Evolutionary conservation across 139 green algal species (phyloP), one percentile per base, ranked within the genome.

Genomic region (Pseudopediastrum boryanum): DNA sequence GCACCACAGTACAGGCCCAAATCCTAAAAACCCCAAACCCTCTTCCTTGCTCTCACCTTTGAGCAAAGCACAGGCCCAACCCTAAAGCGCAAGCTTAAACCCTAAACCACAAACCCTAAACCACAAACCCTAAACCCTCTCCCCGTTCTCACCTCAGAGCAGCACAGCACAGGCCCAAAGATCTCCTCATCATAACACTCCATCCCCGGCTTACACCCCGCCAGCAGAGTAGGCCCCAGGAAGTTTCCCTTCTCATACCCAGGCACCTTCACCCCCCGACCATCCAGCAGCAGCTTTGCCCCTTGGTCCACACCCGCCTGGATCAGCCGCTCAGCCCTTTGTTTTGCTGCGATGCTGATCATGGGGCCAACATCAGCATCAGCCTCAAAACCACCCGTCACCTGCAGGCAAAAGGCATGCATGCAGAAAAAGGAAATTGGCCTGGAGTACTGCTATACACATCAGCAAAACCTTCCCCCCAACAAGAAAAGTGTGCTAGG

Each of bases 121-220:
- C 50, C 35, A 2, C 36, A 68, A 5, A 1, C 13, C 2, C 61
- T 72, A 8, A 8, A 43, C 2, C 39, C 2, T 23, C 43, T 8
- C 31, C 64, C 67, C 27, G 2, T 46, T 29, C 82, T 31, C 71
- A 94, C 90, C 74, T 97, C 86, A 56, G 96, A 58, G 83, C 90
- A 96, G 25, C 43, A 94, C 83, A 99, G 87, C 68, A 98, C 95
- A 10, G 95, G 95, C 3, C 94, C 95, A 76, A 99, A 99, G 50
- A 99, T 95, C 85, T 99, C 95, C 76, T 98, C 85, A 58, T 84
- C 82, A 86, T 98, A 98, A 84, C 86, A 95, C 31, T 95, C 85
- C 93, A 98, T 98, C 79, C 89, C 25, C 0, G 91, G 78, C 29
- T 84, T 91, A 9, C 98, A 94, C 9, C 84, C 85, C 9, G 82